A percentile compares a stretch with the other conserved stretches of the same genome.
These are phyloP conservation scores for Aechmea fasciata DNA, from an alignment of 176 grass and related monocot species.

Conservation along the genomic window DNA sequence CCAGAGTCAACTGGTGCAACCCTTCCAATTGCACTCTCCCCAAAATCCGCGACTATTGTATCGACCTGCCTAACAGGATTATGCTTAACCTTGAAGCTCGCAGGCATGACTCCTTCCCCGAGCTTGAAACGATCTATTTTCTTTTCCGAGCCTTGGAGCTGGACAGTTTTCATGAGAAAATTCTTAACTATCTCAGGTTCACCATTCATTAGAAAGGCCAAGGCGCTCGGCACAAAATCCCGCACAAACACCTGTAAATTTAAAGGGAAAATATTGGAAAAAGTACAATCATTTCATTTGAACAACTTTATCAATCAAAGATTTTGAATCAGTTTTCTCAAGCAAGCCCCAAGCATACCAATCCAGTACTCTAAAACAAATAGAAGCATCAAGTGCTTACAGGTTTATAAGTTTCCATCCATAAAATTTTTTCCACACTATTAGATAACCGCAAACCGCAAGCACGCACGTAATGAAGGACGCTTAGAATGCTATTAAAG, in stretches of 20 bases:
- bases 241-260: constrained; percentile 69
- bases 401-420: background rate
- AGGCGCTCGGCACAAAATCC: constrained; percentile 89
- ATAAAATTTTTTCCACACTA: background rate
- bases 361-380: background rate
- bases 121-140: constrained; percentile 93
- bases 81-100: constrained; percentile 85
- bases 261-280: background rate
- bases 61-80: constrained; percentile 48
- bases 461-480: background rate
- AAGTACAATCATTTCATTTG: background rate
- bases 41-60: constrained; percentile 76
- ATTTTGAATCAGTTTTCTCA: no score
- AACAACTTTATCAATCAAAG: background rate
- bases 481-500: no score
- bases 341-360: background rate
- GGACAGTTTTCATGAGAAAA: constrained; percentile 72
- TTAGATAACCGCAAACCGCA: background rate
- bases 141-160: constrained; percentile 90
- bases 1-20: constrained; percentile 92
- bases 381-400: background rate
- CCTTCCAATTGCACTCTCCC: constrained; percentile 82
- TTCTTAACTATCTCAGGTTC: constrained; percentile 75
- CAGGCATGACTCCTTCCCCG: constrained; percentile 86
- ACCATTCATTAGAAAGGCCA: constrained; percentile 94